phyloP scores from a whole-genome alignment of 208 protist genomes.

The Lotmaria passim region DNA sequence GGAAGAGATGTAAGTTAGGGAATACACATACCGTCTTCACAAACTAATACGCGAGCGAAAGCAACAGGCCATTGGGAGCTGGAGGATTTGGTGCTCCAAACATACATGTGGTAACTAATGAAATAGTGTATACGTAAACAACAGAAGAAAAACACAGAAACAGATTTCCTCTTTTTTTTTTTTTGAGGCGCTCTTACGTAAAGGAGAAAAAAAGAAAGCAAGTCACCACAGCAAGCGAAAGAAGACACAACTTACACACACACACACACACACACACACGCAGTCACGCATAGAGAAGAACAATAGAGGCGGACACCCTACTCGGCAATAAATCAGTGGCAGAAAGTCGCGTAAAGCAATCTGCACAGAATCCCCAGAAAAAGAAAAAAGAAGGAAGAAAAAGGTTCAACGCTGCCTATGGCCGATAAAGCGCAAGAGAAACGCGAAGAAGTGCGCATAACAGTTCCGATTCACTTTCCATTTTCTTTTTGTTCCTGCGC shows the following conservation, averaged over 20 bases:
- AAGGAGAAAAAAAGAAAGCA: background rate
- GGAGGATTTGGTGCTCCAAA: background rate
- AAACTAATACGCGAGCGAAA: slow-evolving; percentile 11
- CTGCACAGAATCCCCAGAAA: background rate
- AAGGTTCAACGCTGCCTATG: slow-evolving; percentile 11
- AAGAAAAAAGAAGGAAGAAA: slow-evolving; percentile 26
- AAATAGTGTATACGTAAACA: background rate
- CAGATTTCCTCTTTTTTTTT: background rate
- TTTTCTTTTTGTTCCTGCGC: background rate
- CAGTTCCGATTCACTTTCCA: slow-evolving; percentile 9
- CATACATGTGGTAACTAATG: background rate
- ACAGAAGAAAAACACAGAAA: slow-evolving; percentile 3
- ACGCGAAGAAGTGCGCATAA: background rate
- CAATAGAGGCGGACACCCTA: background rate
- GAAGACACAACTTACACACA: background rate
- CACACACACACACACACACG: background rate
- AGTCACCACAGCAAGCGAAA: too few relatives aligned
- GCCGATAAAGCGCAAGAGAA: slow-evolving; percentile 12
- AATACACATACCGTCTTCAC: background rate
- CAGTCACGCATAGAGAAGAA: background rate
- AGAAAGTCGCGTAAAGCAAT: slow-evolving; percentile 18
- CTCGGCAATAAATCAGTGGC: background rate
- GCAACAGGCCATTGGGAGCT: background rate
- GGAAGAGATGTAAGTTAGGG: background rate
- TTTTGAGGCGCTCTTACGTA: background rate